Evolutionary conservation across 208 protist species (phyloP), one percentile per base, ranked within the genome.

Genomic region (Leishmania turanica): DNA sequence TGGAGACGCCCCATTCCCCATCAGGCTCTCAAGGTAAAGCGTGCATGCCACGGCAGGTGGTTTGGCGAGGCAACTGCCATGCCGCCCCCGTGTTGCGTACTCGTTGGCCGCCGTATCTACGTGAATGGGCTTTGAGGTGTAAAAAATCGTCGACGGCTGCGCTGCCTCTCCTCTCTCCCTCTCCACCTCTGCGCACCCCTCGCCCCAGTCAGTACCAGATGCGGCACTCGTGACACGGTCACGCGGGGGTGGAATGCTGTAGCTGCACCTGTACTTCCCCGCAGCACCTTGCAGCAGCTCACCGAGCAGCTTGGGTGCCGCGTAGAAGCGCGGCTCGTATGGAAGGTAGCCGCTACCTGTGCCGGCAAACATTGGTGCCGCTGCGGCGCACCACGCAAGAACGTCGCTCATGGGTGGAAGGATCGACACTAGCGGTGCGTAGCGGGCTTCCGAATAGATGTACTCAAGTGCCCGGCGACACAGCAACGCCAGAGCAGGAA

Each of bases 221-320:
- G 42, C 68, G 24, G 68, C 68, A 47, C 42, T 31, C 42, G 9
- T 62, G 51, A 37, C 7, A 65, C 17, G 37, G 37, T 34, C 24
- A 49, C 21, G 54, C 56, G 34, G 53, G 21, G 73, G 21, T 21
- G 8, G 60, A 65, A 70, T 21, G 4, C 49, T 53, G 82, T 95
- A 96, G 49, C 19, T 45, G 78, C 92, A 96, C 21, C 82, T 54
- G 76, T 96, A 96, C 69, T 86, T 91, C 1, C 89, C 80, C 1
- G 78, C 77, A 37, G 89, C 66, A 24, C 90, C 92, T 51, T 94
- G 92, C 51, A 96, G 81, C 21, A 94, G 81, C 77, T 91, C 87
- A 2, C 90, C 90, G 3, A 96, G 83, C 27, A 96, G 79, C 49
- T 92, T 86, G 13, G 87, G 82, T 1, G 90, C 86, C 2, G 85